Evolutionary conservation across 306 rosid species (phyloP).

Genomic region (Spatholobus suberectus): DNA sequence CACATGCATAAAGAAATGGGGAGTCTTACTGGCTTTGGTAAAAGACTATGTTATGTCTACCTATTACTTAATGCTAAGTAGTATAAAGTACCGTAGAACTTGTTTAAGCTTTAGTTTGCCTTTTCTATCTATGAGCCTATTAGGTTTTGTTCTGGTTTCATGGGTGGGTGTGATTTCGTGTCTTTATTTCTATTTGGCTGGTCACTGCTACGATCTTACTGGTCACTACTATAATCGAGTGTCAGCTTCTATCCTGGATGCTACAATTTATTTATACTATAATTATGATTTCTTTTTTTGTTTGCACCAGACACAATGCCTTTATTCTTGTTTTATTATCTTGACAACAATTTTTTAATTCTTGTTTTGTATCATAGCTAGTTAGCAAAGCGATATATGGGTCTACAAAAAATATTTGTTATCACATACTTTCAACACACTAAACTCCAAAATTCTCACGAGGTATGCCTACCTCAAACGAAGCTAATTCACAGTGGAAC

Average conservation of each 20-base stretch:
- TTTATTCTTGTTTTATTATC: neutral
- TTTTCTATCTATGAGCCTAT: neutral
- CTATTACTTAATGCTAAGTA: neutral
- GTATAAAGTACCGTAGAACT: neutral
- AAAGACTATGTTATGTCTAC: neutral
- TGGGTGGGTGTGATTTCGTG: neutral
- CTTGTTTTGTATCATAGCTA: too few species aligned
- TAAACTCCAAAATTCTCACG: too few species aligned
- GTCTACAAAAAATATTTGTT: too few species aligned
- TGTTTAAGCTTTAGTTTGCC: slow-evolving; percentile 8
- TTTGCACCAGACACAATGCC: too few species aligned
- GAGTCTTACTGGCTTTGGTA: neutral
- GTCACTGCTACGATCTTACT: neutral
- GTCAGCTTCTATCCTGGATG: neutral
- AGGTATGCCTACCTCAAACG: neutral
- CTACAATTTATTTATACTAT: neutral
- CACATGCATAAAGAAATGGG: slow-evolving; percentile 19
- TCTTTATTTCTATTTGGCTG: neutral
- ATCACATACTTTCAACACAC: too few species aligned
- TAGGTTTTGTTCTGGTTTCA: neutral
- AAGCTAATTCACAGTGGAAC: too few species aligned
- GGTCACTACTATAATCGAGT: neutral
- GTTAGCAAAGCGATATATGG: too few species aligned
- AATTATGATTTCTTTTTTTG: neutral
- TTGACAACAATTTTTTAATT: neutral